Conservation (phyloP, 306 rosid species). For the Boehmeria nivea region DNA sequence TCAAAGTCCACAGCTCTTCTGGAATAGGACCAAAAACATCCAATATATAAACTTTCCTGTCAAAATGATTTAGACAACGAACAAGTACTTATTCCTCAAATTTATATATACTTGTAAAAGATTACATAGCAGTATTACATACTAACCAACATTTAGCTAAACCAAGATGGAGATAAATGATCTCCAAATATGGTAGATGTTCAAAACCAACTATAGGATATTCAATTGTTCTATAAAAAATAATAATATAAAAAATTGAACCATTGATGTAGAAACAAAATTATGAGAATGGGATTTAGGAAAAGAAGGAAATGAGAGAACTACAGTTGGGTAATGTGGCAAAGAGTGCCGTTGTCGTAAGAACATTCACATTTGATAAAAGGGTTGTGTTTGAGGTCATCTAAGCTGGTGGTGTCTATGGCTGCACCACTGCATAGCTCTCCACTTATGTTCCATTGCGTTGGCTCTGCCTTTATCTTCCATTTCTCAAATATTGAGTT, state of each 20-base stretch:
- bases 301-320: not conserved
- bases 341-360: constrained; percentile 25
- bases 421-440: constrained; percentile 68
- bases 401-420: constrained; percentile 22
- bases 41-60: constrained; percentile 50
- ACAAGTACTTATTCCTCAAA: not conserved
- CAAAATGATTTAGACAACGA: not conserved
- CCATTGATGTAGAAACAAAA: not conserved
- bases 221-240: too few species aligned
- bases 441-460: constrained; percentile 59
- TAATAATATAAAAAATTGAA: too few species aligned
- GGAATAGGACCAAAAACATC: constrained; percentile 49
- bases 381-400: constrained; percentile 11
- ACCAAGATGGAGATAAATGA: too few species aligned
- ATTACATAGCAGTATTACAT: too few species aligned
- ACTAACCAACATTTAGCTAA: too few species aligned
- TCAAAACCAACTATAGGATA: too few species aligned
- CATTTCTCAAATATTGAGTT: constrained; percentile 58
- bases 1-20: constrained; percentile 62
- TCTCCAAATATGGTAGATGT: not conserved
- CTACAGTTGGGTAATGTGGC: constrained; percentile 58
- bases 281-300: not conserved
- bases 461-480: constrained; percentile 22
- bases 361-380: constrained; percentile 65
- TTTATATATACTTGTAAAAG: not conserved